Conservation (phyloP, 345 rosid species). For the Erucastrum elatum region DNA sequence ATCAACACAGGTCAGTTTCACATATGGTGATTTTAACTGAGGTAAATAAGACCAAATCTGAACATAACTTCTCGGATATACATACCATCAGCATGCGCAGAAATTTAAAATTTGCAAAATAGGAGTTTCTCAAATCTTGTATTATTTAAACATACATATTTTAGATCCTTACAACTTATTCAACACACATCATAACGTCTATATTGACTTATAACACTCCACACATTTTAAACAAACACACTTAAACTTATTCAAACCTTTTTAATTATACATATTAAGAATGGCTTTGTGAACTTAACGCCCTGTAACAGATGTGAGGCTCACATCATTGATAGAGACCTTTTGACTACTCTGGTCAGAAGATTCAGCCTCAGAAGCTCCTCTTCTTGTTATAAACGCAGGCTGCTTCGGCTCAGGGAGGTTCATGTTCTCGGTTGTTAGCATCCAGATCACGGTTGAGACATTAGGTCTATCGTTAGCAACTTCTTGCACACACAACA, state of each 20-base stretch:
- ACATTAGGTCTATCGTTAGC: conserved; percentile 46
- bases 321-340: conserved; percentile 35
- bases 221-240: background rate
- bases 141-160: too few relatives aligned
- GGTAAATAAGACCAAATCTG: background rate
- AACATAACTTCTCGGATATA: background rate
- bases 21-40: background rate
- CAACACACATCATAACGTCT: background rate
- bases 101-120: background rate
- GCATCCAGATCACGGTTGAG: conserved; percentile 40
- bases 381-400: conserved; percentile 33
- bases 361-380: conserved; percentile 25
- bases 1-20: background rate
- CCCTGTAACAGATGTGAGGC: conserved; percentile 35
- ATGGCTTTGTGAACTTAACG: conserved; percentile 25
- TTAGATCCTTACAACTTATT: background rate
- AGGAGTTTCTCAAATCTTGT: background rate
- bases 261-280: background rate
- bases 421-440: conserved; percentile 20
- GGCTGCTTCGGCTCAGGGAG: conserved; percentile 31
- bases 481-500: conserved; percentile 47
- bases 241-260: background rate
- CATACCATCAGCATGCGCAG: background rate
- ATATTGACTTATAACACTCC: background rate
- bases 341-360: conserved; percentile 36